Conservation (phyloP, 805 yeast genomes). For the Tetrapisispora phaffii region DNA sequence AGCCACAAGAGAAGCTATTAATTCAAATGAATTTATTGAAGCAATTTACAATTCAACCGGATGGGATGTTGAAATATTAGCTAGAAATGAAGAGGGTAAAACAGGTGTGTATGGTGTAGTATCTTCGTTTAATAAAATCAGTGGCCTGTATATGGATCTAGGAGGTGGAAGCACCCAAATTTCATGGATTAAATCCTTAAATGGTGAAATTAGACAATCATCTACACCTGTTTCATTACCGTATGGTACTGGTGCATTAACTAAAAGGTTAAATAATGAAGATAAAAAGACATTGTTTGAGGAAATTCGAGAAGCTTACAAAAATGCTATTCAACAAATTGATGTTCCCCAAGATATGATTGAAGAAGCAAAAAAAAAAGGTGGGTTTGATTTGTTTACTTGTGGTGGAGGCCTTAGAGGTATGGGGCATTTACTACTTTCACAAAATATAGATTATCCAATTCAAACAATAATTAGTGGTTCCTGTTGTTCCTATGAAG, state of each 20-base stretch:
- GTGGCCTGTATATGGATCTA: conserved; percentile 62
- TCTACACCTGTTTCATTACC: conserved; percentile 55
- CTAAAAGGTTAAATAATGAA: conserved; percentile 45
- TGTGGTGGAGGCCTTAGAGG: conserved; percentile 73
- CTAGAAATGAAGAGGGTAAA: conserved; percentile 55
- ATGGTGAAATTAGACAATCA: conserved; percentile 47
- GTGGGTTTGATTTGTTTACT: conserved; percentile 55
- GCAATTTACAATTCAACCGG: conserved; percentile 50
- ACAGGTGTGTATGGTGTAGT: conserved; percentile 68
- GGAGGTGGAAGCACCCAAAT: conserved; percentile 66
- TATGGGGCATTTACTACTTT: conserved; percentile 50
- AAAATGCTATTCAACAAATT: conserved; percentile 41
- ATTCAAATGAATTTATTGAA: conserved; percentile 47
- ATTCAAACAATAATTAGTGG: conserved; percentile 64
- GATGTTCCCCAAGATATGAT: conserved; percentile 43
- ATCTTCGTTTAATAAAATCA: conserved; percentile 54
- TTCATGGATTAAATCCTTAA: conserved; percentile 54
- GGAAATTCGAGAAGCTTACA: conserved; percentile 46
- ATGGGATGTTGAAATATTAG: conserved; percentile 53
- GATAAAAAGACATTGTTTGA: conserved; percentile 38
- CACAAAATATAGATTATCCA: conserved; percentile 48
- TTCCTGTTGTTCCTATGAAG: conserved; percentile 46
- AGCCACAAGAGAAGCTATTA: conserved; percentile 61
- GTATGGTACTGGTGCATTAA: conserved; percentile 63
- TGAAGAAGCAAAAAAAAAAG: conserved; percentile 41